phyloP scores from a whole-genome alignment of 2,329 filamentous ascomycete genomes.

The Hysterium pulicare region DNA sequence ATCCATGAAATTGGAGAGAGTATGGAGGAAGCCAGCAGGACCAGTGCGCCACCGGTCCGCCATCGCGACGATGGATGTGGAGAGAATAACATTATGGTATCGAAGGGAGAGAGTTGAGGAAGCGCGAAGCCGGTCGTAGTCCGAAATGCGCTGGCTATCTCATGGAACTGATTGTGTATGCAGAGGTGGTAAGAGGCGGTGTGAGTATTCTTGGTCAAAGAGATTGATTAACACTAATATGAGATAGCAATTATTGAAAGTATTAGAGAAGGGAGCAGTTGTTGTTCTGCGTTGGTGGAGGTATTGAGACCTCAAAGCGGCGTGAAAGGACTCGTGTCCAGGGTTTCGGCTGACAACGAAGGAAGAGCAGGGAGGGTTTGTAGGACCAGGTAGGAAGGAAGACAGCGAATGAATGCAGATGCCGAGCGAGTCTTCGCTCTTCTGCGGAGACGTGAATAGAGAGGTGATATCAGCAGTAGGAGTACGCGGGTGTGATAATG shows the following conservation, averaged over 20 bases:
- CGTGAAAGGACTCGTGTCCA: slow-evolving; percentile 13
- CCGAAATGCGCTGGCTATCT: slow-evolving; percentile 30
- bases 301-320: neutral
- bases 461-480: neutral
- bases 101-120: slow-evolving; percentile 11
- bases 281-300: slow-evolving; percentile 3
- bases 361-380: slow-evolving; percentile 1
- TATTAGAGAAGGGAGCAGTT: neutral
- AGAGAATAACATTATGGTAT: slow-evolving; percentile 18
- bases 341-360: slow-evolving; percentile 4
- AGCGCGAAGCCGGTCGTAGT: slow-evolving; percentile 10
- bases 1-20: slow-evolving; percentile 31
- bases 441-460: too few species aligned
- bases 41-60: slow-evolving; percentile 25
- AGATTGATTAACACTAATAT: neutral
- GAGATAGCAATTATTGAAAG: neutral
- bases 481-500: neutral
- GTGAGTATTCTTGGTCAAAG: slow-evolving; percentile 2
- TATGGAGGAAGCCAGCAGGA: slow-evolving; percentile 28
- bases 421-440: too few species aligned
- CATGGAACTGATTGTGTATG: slow-evolving; percentile 21
- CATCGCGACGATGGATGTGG: slow-evolving; percentile 19
- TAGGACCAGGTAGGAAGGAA: too few species aligned
- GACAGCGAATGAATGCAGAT: too few species aligned
- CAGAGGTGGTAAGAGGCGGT: neutral